Percentiles rank a stretch among this genome's conserved stretches.
These are phyloP conservation scores for Nephelium lappaceum DNA, from an alignment of 345 rosid species.

Conservation along the genomic window DNA sequence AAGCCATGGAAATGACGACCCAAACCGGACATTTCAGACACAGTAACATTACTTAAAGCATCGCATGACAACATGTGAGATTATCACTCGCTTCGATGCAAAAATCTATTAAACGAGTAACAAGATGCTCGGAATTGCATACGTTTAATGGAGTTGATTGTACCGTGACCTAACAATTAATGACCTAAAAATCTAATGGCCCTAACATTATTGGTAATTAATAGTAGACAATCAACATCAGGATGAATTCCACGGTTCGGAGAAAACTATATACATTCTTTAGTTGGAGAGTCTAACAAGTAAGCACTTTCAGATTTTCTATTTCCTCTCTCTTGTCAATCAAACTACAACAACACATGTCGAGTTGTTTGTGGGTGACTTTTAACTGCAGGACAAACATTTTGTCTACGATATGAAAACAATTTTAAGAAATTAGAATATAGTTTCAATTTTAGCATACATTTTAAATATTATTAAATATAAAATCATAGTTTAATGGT, in stretches of 20 bases:
- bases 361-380: neutral
- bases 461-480: too few relatives aligned
- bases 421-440: neutral
- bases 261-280: neutral
- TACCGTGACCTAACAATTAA: neutral
- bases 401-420: neutral
- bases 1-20: slow-evolving; percentile 7
- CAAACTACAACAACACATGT: neutral
- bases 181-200: neutral
- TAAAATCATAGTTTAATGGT: too few relatives aligned
- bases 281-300: neutral
- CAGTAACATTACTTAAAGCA: neutral
- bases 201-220: neutral
- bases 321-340: neutral
- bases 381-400: neutral
- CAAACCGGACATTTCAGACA: neutral
- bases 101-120: neutral
- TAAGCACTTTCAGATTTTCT: neutral
- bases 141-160: neutral
- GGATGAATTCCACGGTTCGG: too few relatives aligned
- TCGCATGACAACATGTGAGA: neutral
- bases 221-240: neutral
- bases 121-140: neutral
- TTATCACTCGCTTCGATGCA: neutral
- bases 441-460: neutral